phyloP scores from a whole-genome alignment of 352 stramenopile genomes.

The Elongisporangium prolatum region DNA sequence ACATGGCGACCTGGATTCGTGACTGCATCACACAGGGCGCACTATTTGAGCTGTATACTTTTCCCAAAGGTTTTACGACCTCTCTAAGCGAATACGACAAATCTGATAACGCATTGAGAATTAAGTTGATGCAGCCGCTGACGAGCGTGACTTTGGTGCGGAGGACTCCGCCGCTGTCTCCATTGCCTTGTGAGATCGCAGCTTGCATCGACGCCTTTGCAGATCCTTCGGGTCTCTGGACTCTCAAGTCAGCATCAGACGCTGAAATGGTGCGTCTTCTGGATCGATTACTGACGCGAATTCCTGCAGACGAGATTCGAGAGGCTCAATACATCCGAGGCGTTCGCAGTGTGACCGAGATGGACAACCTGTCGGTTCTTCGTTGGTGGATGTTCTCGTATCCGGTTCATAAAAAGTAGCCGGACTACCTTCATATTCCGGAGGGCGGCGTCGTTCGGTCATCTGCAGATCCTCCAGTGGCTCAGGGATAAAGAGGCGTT shows the following conservation, averaged over 20 bases:
- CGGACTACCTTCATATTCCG: background rate
- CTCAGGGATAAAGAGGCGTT: constrained; percentile 1
- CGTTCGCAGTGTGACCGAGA: background rate
- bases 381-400: background rate
- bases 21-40: too few species aligned
- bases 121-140: background rate
- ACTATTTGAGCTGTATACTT: background rate
- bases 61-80: background rate
- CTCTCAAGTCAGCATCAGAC: background rate
- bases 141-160: background rate
- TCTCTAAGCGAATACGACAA: background rate
- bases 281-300: background rate
- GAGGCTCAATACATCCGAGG: background rate
- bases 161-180: background rate
- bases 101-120: background rate
- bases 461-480: constrained; percentile 27
- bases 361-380: background rate
- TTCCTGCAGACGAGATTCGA: background rate
- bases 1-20: background rate
- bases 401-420: background rate
- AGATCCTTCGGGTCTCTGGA: background rate
- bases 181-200: background rate
- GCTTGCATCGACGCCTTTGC: background rate
- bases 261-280: background rate
- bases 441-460: constrained; percentile 15